A percentile compares a stretch with the other conserved stretches of the same genome.
These are phyloP conservation scores for Boletus sensibilis DNA, from an alignment of 768 basidiomycete species.

Conservation along the genomic window DNA sequence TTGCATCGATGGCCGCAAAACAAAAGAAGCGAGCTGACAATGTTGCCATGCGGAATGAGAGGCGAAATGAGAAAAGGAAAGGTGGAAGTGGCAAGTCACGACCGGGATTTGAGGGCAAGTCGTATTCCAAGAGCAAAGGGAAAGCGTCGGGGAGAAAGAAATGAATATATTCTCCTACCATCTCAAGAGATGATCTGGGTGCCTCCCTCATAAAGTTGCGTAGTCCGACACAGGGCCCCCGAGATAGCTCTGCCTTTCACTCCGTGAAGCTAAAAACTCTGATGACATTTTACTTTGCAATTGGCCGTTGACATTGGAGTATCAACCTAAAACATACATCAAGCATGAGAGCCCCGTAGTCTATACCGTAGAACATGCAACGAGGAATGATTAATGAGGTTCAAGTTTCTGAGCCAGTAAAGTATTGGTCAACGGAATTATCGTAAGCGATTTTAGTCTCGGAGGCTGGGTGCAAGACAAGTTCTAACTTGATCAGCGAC, in stretches of 20 bases:
- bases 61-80: slow-evolving; percentile 60
- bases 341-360: neutral
- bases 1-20: slow-evolving; percentile 73
- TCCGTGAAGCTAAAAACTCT: neutral
- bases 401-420: neutral
- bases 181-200: neutral
- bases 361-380: no score
- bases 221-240: neutral
- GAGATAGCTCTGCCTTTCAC: neutral
- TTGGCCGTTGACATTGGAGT: neutral
- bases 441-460: no score
- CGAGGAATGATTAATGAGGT: neutral
- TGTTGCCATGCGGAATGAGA: slow-evolving; percentile 81
- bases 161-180: slow-evolving; percentile 1
- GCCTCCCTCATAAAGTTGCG: neutral
- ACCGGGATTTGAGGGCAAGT: slow-evolving; percentile 87
- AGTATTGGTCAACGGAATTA: neutral
- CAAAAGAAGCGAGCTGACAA: slow-evolving; percentile 93
- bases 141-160: slow-evolving; percentile 25
- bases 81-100: slow-evolving; percentile 59
- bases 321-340: neutral
- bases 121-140: slow-evolving; percentile 59
- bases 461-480: no score
- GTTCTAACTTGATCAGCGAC: slow-evolving; percentile 11
- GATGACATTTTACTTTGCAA: neutral